phyloP scores from a whole-genome alignment of 176 grass and related monocot genomes.

The Pontederia paniculata region DNA sequence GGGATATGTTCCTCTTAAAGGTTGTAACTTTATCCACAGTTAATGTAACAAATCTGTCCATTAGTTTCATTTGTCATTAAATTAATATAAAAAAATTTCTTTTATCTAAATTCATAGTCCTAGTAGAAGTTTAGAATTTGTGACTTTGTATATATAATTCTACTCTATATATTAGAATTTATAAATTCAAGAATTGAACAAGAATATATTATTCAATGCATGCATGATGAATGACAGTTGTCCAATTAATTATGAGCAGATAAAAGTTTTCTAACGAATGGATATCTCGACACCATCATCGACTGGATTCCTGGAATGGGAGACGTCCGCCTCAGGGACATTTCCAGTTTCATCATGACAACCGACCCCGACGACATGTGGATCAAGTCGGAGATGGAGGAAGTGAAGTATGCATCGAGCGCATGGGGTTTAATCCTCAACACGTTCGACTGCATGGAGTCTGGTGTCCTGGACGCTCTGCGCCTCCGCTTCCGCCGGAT shows the following conservation, averaged over 20 bases:
- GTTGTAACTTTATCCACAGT: conserved; percentile 20
- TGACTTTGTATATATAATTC: too few relatives aligned
- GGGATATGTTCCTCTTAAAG: too few relatives aligned
- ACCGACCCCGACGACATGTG: not conserved
- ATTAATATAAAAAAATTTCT: not conserved
- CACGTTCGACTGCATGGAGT: conserved; percentile 4
- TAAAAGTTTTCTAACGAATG: not conserved
- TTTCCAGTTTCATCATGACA: too few relatives aligned
- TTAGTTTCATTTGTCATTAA: not conserved
- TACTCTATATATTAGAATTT: not conserved
- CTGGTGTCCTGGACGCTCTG: too few relatives aligned
- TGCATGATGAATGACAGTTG: not conserved
- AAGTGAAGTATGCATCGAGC: too few relatives aligned
- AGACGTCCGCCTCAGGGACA: too few relatives aligned
- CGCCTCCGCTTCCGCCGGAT: too few relatives aligned
- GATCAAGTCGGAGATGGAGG: not conserved
- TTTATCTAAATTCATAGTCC: too few relatives aligned
- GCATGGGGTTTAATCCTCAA: conserved; percentile 12
- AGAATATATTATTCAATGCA: not conserved
- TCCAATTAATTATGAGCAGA: not conserved
- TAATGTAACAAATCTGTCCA: conserved; percentile 19
- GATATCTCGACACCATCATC: not conserved
- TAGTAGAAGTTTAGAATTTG: too few relatives aligned
- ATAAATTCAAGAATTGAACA: not conserved
- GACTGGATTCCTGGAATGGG: conserved; percentile 12